Conservation (phyloP, 768 basidiomycete species). For the Lactarius evosmus region DNA sequence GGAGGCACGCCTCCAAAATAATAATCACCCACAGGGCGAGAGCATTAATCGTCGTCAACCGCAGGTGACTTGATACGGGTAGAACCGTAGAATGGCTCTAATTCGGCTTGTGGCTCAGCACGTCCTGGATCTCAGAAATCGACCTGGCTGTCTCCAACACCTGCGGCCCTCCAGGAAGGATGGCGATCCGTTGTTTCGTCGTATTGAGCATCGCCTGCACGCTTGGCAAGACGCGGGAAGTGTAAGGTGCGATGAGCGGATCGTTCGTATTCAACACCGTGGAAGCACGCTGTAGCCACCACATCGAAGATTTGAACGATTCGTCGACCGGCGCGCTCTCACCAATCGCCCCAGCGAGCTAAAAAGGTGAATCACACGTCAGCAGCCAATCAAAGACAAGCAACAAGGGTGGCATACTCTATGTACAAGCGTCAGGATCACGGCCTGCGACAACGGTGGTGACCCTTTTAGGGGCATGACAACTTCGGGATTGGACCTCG, state of each 20-base stretch:
- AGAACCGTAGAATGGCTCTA: too few relatives aligned
- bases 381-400: not conserved
- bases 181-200: constrained; percentile 74
- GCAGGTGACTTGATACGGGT: too few relatives aligned
- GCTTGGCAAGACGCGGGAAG: constrained; percentile 74
- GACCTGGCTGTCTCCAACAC: constrained; percentile 65
- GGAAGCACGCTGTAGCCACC: constrained; percentile 83
- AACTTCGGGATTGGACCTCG: constrained; percentile 71
- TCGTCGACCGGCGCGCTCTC: constrained; percentile 78
- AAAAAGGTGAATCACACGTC: constrained; percentile 14
- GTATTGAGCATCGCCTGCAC: constrained; percentile 74
- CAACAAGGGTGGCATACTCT: constrained; percentile 50
- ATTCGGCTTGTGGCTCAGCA: constrained; percentile 46
- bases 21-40: constrained; percentile 20
- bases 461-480: constrained; percentile 74
- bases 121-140: constrained; percentile 74
- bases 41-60: constrained; percentile 5
- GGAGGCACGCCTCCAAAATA: constrained; percentile 21
- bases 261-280: constrained; percentile 72
- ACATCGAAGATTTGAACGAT: constrained; percentile 73
- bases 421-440: constrained; percentile 78
- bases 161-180: constrained; percentile 69
- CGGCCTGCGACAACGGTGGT: constrained; percentile 75
- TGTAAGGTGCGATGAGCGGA: constrained; percentile 77
- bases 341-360: constrained; percentile 73